Percentiles rank a stretch among this genome's conserved stretches.
phyloP scores from a whole-genome alignment of 2,329 filamentous ascomycete species.

The Paecilomyces sp. region DNA sequence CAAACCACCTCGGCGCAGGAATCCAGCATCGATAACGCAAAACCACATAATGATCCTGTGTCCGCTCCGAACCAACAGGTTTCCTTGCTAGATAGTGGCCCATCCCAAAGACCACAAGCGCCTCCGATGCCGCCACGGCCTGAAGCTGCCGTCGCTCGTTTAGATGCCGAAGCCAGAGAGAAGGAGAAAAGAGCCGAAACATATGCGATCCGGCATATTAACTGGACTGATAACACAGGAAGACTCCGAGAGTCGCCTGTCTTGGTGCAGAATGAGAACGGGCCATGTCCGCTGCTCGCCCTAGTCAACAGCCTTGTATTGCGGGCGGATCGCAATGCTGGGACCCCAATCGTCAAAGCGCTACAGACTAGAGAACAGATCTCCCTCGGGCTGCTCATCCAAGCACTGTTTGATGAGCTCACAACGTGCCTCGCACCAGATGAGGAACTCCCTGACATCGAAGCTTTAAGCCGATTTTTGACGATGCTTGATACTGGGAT shows the following conservation, averaged over 20 bases:
- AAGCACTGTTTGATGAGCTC: conserved; percentile 88
- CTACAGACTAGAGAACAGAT: conserved; percentile 78
- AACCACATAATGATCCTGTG: not conserved
- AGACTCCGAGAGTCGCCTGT: conserved; percentile 74
- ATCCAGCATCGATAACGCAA: not conserved
- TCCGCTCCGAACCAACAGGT: not conserved
- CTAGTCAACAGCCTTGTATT: conserved; percentile 87
- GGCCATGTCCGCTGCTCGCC: conserved; percentile 86
- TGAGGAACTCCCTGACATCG: conserved; percentile 72
- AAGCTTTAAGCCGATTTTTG: conserved; percentile 80
- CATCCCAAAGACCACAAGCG: not conserved
- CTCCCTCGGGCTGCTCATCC: conserved; percentile 74
- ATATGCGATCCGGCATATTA: conserved; percentile 87
- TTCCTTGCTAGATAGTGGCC: not conserved
- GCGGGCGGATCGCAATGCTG: conserved; percentile 60
- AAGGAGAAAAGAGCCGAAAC: conserved; percentile 58
- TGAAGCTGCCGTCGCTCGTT: conserved; percentile 7
- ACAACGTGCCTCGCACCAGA: conserved; percentile 67
- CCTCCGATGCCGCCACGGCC: conserved; percentile 2
- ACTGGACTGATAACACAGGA: conserved; percentile 66
- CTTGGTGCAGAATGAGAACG: conserved; percentile 86
- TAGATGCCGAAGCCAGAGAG: conserved; percentile 27
- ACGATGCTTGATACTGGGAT: conserved; percentile 89
- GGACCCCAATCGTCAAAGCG: conserved; percentile 70
- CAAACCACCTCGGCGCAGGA: not conserved